phyloP scores from a whole-genome alignment of 495 filamentous ascomycete species.

The Talaromyces thailandensis region DNA sequence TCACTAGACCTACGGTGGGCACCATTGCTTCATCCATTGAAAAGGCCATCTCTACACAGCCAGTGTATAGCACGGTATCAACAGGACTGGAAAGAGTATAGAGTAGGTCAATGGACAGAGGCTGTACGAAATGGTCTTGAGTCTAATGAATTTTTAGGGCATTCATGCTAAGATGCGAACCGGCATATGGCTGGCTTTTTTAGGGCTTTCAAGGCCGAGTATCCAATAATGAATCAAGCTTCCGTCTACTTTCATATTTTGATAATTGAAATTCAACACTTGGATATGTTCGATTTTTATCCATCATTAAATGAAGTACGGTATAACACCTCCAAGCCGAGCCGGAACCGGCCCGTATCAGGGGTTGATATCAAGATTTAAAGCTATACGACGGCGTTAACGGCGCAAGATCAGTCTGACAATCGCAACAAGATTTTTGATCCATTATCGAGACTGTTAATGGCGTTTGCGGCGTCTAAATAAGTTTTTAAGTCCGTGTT shows the following conservation, averaged over 20 bases:
- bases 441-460: background rate
- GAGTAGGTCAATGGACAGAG: conserved; percentile 25
- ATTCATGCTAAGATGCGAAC: conserved; percentile 22
- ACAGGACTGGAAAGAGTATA: conserved; percentile 28
- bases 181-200: background rate
- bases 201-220: background rate
- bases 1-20: conserved; percentile 22
- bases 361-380: background rate
- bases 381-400: background rate
- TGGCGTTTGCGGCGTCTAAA: background rate
- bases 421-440: background rate
- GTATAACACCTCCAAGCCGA: background rate
- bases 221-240: background rate
- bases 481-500: background rate
- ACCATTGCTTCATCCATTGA: conserved; percentile 21
- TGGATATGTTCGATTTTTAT: background rate
- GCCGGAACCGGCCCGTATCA: background rate
- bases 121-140: conserved; percentile 14
- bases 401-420: background rate
- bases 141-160: conserved; percentile 27
- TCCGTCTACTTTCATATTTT: background rate
- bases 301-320: background rate
- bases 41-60: background rate
- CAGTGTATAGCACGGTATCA: conserved; percentile 12
- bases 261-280: background rate